Percentiles rank a stretch among this genome's conserved stretches.
phyloP scores from a whole-genome alignment of 2,329 filamentous ascomycete genomes.

The Venturia pyrina region DNA sequence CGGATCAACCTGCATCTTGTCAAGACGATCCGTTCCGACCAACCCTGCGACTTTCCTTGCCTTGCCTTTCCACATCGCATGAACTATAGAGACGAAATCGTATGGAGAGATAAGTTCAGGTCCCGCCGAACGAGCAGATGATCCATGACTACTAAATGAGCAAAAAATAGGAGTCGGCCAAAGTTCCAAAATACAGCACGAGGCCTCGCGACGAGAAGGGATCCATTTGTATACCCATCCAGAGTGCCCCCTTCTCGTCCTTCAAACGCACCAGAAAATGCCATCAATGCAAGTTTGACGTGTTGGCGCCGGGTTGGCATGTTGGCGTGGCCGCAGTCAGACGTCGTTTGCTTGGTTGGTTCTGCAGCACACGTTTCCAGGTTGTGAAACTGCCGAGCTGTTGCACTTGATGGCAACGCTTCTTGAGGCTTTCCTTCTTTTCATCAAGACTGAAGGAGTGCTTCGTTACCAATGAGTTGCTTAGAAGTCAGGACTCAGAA shows the following conservation, averaged over 20 bases:
- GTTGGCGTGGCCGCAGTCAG: background rate
- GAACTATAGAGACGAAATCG: background rate
- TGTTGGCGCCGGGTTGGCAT: background rate
- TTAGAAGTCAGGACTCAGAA: background rate
- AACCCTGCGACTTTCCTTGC: background rate
- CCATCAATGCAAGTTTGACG: background rate
- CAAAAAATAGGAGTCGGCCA: background rate
- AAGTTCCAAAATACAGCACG: background rate
- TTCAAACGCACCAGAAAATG: background rate
- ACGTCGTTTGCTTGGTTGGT: background rate
- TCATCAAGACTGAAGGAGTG: background rate
- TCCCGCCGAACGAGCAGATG: background rate
- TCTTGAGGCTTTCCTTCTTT: background rate
- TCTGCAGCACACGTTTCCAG: background rate
- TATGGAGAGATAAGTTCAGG: too few species aligned
- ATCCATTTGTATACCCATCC: background rate
- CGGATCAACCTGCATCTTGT: background rate
- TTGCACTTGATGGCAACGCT: background rate
- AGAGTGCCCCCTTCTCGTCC: background rate
- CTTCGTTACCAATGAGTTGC: background rate
- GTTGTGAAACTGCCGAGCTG: background rate
- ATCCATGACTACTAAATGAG: background rate
- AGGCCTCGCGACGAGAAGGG: background rate
- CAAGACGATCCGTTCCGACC: background rate
- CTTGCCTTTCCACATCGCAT: background rate